Conservation (phyloP, 31 red algal species). For the Asparagopsis taxiformis region DNA sequence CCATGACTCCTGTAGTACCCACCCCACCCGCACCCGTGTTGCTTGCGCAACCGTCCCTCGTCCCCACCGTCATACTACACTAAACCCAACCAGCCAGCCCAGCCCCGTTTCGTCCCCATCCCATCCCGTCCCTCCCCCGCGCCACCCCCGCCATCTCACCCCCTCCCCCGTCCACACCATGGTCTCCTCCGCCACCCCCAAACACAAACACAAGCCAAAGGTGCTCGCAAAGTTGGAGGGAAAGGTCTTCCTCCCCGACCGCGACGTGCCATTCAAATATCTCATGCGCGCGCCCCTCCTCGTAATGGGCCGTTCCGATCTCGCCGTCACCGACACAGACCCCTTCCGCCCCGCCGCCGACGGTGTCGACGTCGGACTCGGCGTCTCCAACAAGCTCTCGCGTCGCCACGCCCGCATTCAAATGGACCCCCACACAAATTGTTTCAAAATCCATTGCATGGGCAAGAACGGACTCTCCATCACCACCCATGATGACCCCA, state of each 20-base stretch:
- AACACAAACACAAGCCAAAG: neutral
- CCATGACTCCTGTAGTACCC: no score
- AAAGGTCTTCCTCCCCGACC: conserved; percentile 26
- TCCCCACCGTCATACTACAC: conserved; percentile 3
- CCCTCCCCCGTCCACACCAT: neutral
- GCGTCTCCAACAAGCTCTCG: conserved; percentile 74
- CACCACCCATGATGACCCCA: conserved; percentile 17
- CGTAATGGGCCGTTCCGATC: conserved; percentile 52
- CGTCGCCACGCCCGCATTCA: conserved; percentile 68
- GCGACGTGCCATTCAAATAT: conserved; percentile 34
- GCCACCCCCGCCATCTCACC: neutral
- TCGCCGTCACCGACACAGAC: neutral
- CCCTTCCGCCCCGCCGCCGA: conserved; percentile 34
- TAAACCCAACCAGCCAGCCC: neutral
- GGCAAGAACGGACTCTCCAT: conserved; percentile 74
- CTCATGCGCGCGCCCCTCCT: conserved; percentile 9
- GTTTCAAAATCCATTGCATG: conserved; percentile 57
- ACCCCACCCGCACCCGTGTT: no score
- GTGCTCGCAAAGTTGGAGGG: conserved; percentile 17
- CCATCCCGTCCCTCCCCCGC: neutral
- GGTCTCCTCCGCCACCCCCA: neutral
- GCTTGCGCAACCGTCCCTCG: no score
- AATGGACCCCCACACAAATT: conserved; percentile 26
- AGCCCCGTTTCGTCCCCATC: neutral
- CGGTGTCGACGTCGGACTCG: conserved; percentile 73